Base-by-base conservation (phyloP, 108 stramenopile species). In the Nitzschia sp. region DNA sequence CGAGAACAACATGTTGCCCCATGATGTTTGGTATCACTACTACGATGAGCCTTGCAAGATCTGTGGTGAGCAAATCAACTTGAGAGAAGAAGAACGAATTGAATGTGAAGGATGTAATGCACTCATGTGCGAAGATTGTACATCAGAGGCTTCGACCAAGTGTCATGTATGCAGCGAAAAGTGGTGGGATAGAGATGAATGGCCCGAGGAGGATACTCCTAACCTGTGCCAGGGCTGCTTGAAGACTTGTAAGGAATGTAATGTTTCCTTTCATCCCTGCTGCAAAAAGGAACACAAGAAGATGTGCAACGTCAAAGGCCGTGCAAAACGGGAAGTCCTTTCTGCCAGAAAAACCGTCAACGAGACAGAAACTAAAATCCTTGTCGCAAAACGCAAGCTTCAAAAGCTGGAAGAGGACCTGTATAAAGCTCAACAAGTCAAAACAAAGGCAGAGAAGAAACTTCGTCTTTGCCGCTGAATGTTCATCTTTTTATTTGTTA, bases 11-110 rank as follows among this genome's bases (percentile, higher is more conserved):
- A 52, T 52, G 50, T 23, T 52, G n/a, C 50, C 50, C 50, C n/a
- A 52, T 17, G 50, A 52, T 52, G 50, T 52, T 15, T 52, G 50
- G 50, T 52, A 52, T 23, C 50, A 52, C n/a, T 52, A 52, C 50
- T 52, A 52, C n/a, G 50, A 52, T 23, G 5, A 52, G 5, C 21
- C n/a, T 17, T 52, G 50, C n/a, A 5, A n/a, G 4, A n/a, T 52
- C 22, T 52, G 50, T 52, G 50, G n/a, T 8, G 50, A 23, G n/a
- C 6, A 52, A 5, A 52, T 52, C n/a, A 19, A 52, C 8, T 23
- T 4, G 21, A 8, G 50, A 52, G 50, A 8, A n/a, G 50, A 8
- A 19, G 50, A 52, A 8, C 21, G 15, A 4, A 17, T n/a, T 4
- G 4, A 5, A 19, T 52, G 50, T 19, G n/a, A 52, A n/a, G 50